phyloP scores from a whole-genome alignment of 2,329 filamentous ascomycete species.

The Monosporascus ibericus region DNA sequence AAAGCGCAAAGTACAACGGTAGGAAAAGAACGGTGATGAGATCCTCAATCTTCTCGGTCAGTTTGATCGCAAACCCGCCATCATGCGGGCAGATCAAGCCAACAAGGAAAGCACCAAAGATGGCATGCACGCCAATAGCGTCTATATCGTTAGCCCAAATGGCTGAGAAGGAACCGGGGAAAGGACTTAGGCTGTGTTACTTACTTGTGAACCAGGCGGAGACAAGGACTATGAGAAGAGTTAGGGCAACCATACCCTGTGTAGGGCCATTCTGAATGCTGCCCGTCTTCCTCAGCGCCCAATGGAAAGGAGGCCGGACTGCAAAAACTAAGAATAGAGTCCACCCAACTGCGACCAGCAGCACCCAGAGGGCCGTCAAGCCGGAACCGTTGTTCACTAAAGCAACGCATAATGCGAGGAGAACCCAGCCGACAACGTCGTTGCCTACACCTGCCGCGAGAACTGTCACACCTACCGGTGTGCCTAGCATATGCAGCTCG shows the following conservation, averaged over 20 bases:
- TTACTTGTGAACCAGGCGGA: slow-evolving; percentile 53
- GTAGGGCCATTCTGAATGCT: slow-evolving; percentile 84
- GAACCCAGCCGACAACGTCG: slow-evolving; percentile 85
- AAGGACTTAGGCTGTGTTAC: slow-evolving; percentile 2
- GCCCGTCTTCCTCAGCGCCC: slow-evolving; percentile 65
- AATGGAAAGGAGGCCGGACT: slow-evolving; percentile 69
- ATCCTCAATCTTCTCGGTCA: slow-evolving; percentile 94
- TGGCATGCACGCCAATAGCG: slow-evolving; percentile 87
- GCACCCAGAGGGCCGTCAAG: slow-evolving; percentile 75
- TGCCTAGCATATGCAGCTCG: slow-evolving; percentile 78
- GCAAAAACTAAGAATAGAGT: slow-evolving; percentile 67
- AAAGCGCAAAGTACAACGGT: slow-evolving; percentile 89
- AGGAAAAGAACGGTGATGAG: slow-evolving; percentile 77
- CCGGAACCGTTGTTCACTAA: slow-evolving; percentile 84
- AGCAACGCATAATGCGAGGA: slow-evolving; percentile 87
- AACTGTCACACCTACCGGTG: slow-evolving; percentile 82
- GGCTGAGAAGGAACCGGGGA: not conserved
- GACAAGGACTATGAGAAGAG: slow-evolving; percentile 69
- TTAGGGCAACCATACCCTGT: slow-evolving; percentile 77
- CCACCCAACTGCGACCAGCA: slow-evolving; percentile 71
- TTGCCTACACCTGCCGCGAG: slow-evolving; percentile 89
- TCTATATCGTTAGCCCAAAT: slow-evolving; percentile 42
- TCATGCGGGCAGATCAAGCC: slow-evolving; percentile 88
- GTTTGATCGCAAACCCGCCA: slow-evolving; percentile 81
- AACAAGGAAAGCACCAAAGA: slow-evolving; percentile 88